A percentile compares a stretch with the other conserved stretches of the same genome.
phyloP scores from a whole-genome alignment of 2,329 filamentous ascomycete genomes.

The Grosmannia serpens region DNA sequence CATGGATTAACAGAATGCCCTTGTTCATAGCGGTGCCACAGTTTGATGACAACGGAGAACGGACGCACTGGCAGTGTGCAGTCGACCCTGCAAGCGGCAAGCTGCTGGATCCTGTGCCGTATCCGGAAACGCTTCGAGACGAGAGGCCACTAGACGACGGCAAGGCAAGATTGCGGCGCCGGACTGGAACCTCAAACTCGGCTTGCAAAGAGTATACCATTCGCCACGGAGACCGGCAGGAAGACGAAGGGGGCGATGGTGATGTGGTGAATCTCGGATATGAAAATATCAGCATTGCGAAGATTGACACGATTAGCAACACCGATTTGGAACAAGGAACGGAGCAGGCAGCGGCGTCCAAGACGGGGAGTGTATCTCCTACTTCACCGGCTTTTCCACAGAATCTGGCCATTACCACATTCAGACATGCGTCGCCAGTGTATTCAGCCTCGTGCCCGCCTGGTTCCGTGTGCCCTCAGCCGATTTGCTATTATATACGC shows the following conservation, averaged over 20 bases:
- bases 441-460: background rate
- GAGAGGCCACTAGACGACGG: background rate
- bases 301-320: background rate
- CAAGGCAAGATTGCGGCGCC: background rate
- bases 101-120: constrained; percentile 20
- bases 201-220: background rate
- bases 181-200: background rate
- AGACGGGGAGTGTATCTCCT: background rate
- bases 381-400: background rate
- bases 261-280: background rate
- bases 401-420: background rate
- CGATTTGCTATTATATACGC: background rate
- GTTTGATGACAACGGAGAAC: background rate
- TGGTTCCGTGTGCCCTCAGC: background rate
- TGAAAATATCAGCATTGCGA: background rate
- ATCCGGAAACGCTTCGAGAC: constrained; percentile 19
- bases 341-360: background rate
- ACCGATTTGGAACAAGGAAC: background rate
- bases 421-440: background rate
- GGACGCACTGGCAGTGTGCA: constrained; percentile 17
- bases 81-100: constrained; percentile 25
- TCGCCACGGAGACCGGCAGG: background rate
- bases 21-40: background rate
- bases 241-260: background rate
- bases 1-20: background rate